Percentiles rank a stretch among this genome's conserved stretches.
These are phyloP conservation scores for Kwoniella shivajii DNA, from an alignment of 1,284 basidiomycete species.

Conservation along the genomic window DNA sequence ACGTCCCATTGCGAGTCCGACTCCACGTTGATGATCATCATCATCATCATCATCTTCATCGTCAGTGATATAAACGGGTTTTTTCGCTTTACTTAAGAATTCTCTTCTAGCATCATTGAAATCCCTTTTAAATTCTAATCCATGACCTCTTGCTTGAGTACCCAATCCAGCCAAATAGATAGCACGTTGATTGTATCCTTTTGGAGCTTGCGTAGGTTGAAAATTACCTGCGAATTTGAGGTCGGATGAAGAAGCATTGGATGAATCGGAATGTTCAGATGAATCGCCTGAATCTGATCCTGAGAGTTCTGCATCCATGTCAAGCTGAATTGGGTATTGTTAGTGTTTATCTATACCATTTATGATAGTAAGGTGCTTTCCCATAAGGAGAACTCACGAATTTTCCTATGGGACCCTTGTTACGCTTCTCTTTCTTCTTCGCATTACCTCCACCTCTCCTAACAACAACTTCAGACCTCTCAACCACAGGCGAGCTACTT, in stretches of 20 bases:
- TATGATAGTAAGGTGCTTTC: no score
- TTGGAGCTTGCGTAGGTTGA: slow-evolving; percentile 55
- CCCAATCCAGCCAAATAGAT: slow-evolving; percentile 48
- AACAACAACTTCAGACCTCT: not conserved
- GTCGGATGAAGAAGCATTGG: slow-evolving; percentile 52
- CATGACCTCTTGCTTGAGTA: slow-evolving; percentile 41
- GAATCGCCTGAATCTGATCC: slow-evolving; percentile 30
- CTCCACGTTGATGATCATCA: slow-evolving; percentile 7
- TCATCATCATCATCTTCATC: slow-evolving; percentile 33
- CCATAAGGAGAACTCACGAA: slow-evolving; percentile 22
- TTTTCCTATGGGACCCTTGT: slow-evolving; percentile 13
- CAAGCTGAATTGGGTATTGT: slow-evolving; percentile 28
- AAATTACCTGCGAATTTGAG: slow-evolving; percentile 53
- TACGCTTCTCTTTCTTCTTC: slow-evolving; percentile 6
- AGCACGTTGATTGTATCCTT: slow-evolving; percentile 53
- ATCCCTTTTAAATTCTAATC: slow-evolving; percentile 37
- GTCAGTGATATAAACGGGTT: slow-evolving; percentile 45
- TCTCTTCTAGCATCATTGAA: slow-evolving; percentile 19
- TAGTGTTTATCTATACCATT: not conserved
- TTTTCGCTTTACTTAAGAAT: slow-evolving; percentile 47
- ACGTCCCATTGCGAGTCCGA: not conserved
- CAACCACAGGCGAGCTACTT: slow-evolving; percentile 14
- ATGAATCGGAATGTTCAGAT: slow-evolving; percentile 42
- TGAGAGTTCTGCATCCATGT: slow-evolving; percentile 44
- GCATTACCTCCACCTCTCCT: not conserved